Evolutionary conservation across 176 grass and related monocot species (phyloP), one percentile per base, ranked within the genome.

Genomic region (Cenchrus americanus): DNA sequence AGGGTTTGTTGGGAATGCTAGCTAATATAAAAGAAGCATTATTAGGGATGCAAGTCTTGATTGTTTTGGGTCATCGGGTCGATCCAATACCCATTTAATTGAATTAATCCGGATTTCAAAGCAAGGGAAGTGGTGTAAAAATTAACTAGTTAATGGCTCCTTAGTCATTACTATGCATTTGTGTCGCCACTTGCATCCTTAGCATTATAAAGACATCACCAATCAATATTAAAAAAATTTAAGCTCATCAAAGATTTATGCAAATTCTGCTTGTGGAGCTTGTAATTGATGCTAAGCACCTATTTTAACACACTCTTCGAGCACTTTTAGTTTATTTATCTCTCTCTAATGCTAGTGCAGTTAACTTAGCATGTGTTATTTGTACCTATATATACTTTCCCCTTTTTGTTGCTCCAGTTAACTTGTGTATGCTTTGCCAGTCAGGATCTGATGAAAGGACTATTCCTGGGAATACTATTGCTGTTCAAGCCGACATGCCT

Each of bases 401-500:
- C n/a, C 22, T 15, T 30, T 81, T 6, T 54, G 55, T 60, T 57
- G 7, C 67, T 60, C 11, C 53, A 8, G 34, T 55, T 81, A 57
- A 79, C 24, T 75, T 77, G 46, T 23, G 40, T 64, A 23, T 66
- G 37, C 75, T 88, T 88, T 90, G 84, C 17, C 83, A 99, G 97
- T 94, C 91, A 76, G 97, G 97, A 76, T 80, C 97, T 81, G 97
- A 99, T 82, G 91, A 92, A 89, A 89, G 97, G 69, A 99, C 86
- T 79, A 88, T 99, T 79, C 97, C 97, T 73, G 93, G 97, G 41
- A 99, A 96, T 83, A 99, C 93, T 66, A 65, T 99, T 82, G 97
- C 97, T 75, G 97, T 99, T 76, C 93, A 99, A 89, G 97, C 97
- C 13, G 97, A 99, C 71, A 96, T 99, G 97, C 97, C 97, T 85